phyloP scores from a whole-genome alignment of 2,329 filamentous ascomycete genomes.

The Penicillium digitatum region DNA sequence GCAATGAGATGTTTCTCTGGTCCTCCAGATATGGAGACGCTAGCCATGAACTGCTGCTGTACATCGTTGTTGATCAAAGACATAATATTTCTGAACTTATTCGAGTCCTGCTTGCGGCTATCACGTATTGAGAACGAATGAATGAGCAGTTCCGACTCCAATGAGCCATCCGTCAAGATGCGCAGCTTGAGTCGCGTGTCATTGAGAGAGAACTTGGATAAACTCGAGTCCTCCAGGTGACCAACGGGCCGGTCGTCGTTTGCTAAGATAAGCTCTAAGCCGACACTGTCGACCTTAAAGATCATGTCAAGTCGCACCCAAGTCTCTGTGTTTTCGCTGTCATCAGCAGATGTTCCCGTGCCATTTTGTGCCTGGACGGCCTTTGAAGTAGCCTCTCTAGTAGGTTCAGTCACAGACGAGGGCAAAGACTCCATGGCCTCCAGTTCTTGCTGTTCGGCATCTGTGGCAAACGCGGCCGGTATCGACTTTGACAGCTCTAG shows the following conservation, averaged over 20 bases:
- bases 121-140: conserved; percentile 94
- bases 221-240: conserved; percentile 70
- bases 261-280: conserved; percentile 79
- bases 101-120: conserved; percentile 80
- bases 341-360: conserved; percentile 56
- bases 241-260: conserved; percentile 73
- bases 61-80: conserved; percentile 90
- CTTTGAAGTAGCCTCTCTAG: conserved; percentile 48
- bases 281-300: conserved; percentile 83
- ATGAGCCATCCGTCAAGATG: conserved; percentile 84
- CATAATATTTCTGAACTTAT: conserved; percentile 98
- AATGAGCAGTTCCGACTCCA: conserved; percentile 90
- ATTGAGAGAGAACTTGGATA: conserved; percentile 92
- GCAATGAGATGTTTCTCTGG: conserved; percentile 77
- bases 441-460: conserved; percentile 66
- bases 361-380: conserved; percentile 49
- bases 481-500: conserved; percentile 83
- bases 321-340: conserved; percentile 54
- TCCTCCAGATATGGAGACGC: conserved; percentile 84
- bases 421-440: conserved; percentile 73
- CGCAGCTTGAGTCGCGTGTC: conserved; percentile 86
- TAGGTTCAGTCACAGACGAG: conserved; percentile 49
- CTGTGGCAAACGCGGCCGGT: conserved; percentile 77
- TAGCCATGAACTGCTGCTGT: conserved; percentile 95
- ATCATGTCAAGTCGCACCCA: conserved; percentile 94